Evolutionary conservation across 1,284 basidiomycete species (phyloP), one percentile per base, ranked within the genome.

Genomic region (Schizophyllum amplum): DNA sequence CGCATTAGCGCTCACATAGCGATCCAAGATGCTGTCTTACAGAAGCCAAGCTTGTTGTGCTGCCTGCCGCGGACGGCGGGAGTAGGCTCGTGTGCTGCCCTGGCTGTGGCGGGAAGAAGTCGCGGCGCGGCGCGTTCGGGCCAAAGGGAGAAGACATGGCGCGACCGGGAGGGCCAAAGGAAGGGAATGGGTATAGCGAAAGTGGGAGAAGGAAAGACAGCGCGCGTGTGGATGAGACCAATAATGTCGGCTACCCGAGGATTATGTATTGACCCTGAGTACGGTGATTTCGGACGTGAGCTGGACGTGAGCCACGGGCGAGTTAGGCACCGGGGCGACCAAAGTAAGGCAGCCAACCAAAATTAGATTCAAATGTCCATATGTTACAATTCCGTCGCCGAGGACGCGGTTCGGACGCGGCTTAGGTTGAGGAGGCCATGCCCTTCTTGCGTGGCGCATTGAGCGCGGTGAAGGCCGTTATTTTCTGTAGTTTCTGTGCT

Each of bases 401-500:
- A 17, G 33, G 33, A 42, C 33, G 33, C 33, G 33, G 33, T 42
- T n/a, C n/a, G n/a, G n/a, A n/a, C n/a, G 33, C 33, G 2, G 11
- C 33, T 9, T 13, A 42, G 33, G 33, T 42, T 17, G 33, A 42
- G 33, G 33, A 42, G 33, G 17, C 33, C 33, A 17, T 17, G 11
- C 13, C 4, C 11, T 42, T 9, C 17, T 17, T 42, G 33, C 33
- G 17, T 13, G 17, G 33, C 33, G 17, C 17, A 9, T 17, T 17
- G 33, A 9, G 33, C 33, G 33, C 33, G 33, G 33, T 17, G 33
- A 17, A 42, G 33, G 13, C 33, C 33, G 33, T 17, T 17, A 13
- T 42, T 17, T 9, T 42, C 65, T 42, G 60, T 25, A 1, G 52
- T 56, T 13, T 54, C 25, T 48, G 57, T 17, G 46, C 51, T 47